These are phyloP conservation scores for Phytophthora palmivora DNA, from an alignment of 352 stramenopile species.

Conservation along the genomic window DNA sequence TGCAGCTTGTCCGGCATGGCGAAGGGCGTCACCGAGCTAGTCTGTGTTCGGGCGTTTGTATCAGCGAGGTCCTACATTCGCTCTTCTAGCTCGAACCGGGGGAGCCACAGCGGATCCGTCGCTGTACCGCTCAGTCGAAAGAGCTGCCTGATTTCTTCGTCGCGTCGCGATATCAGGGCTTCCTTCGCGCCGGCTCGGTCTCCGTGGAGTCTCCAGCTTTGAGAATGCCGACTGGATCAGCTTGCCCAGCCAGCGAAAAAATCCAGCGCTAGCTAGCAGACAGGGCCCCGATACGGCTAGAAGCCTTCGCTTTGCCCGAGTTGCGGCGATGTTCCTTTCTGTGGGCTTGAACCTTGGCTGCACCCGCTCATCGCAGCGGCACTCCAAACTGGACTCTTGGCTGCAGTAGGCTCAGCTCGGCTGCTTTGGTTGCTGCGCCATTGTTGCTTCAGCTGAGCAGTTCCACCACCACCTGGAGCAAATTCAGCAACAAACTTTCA, in stretches of 20 bases:
- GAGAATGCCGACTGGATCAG: slow-evolving; percentile 5
- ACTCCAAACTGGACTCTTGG: slow-evolving; percentile 30
- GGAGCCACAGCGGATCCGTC: background rate
- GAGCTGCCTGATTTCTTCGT: slow-evolving; percentile 46
- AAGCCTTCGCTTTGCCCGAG: slow-evolving; percentile 9
- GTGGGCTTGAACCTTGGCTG: slow-evolving; percentile 24
- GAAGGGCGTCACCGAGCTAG: background rate
- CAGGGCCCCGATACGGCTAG: background rate
- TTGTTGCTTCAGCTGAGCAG: no score
- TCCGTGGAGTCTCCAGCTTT: background rate
- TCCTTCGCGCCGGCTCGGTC: slow-evolving; percentile 2
- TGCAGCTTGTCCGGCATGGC: background rate
- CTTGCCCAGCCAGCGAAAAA: slow-evolving; percentile 15
- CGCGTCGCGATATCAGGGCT: slow-evolving; percentile 38
- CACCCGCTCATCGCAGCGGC: slow-evolving; percentile 13
- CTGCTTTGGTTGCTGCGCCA: no score
- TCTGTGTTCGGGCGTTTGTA: no score
- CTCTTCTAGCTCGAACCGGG: background rate
- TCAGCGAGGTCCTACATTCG: background rate
- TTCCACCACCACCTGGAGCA: no score
- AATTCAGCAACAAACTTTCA: no score
- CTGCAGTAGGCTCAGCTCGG: background rate
- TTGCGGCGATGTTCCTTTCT: slow-evolving; percentile 15
- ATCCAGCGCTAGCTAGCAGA: slow-evolving; percentile 19
- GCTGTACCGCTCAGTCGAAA: slow-evolving; percentile 30